Conservation (phyloP, 192 early-diverging fungal species). For the Helicostylum pulchrum region DNA sequence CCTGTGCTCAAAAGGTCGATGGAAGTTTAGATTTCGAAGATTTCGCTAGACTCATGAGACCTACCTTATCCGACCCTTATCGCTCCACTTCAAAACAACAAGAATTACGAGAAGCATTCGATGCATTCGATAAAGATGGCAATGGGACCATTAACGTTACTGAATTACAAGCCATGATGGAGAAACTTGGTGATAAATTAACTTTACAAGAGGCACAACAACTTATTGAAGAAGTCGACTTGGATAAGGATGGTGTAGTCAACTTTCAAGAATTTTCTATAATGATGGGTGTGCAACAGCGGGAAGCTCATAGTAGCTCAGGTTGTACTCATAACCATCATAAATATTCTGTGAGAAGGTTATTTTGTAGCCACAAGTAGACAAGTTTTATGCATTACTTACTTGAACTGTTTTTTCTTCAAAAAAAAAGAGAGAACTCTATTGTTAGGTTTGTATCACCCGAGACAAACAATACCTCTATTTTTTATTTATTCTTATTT, state of each 20-base stretch:
- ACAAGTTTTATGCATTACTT: neutral
- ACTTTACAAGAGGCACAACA: conserved; percentile 25
- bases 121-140: conserved; percentile 35
- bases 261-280: conserved; percentile 32
- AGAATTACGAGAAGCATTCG: conserved; percentile 35
- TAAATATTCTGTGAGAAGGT: conserved; percentile 13
- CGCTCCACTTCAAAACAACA: conserved; percentile 5
- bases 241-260: conserved; percentile 34
- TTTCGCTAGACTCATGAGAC: conserved; percentile 58
- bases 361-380: conserved; percentile 14
- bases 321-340: conserved; percentile 13
- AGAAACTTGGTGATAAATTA: conserved; percentile 26
- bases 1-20: conserved; percentile 49
- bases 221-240: conserved; percentile 28
- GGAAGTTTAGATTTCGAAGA: conserved; percentile 52
- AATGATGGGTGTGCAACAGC: conserved; percentile 31
- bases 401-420: neutral
- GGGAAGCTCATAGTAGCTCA: neutral
- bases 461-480: too few species aligned
- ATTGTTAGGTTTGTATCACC: too few species aligned
- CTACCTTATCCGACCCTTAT: conserved; percentile 20
- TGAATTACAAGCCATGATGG: conserved; percentile 35
- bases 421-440: neutral
- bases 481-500: too few species aligned
- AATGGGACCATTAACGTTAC: conserved; percentile 25